These are phyloP conservation scores for Pseudogymnoascus sp. DNA, from an alignment of 2,329 filamentous ascomycete genomes.

Conservation along the genomic window DNA sequence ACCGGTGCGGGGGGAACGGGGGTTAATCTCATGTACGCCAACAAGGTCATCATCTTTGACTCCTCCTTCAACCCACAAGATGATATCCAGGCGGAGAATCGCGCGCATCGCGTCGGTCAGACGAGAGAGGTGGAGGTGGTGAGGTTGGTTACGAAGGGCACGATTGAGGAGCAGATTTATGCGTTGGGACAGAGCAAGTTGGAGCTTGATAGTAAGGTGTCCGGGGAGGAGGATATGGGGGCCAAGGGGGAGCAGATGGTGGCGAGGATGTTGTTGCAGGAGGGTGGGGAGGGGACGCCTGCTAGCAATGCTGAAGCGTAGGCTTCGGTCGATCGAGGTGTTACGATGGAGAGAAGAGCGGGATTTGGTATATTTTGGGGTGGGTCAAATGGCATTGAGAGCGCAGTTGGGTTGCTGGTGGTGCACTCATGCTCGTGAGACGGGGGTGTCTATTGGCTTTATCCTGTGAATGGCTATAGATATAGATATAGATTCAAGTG, in stretches of 20 bases:
- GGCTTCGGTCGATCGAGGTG: background rate
- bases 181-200: conserved; percentile 88
- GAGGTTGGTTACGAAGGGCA: conserved; percentile 68
- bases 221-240: conserved; percentile 44
- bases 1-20: conserved; percentile 95
- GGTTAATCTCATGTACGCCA: conserved; percentile 90
- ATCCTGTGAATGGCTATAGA: background rate
- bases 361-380: background rate
- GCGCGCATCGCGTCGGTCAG: conserved; percentile 90
- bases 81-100: conserved; percentile 96
- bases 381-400: background rate
- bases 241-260: conserved; percentile 41
- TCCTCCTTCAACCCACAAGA: conserved; percentile 97
- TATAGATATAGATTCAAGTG: conserved; percentile 4
- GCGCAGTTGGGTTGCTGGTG: background rate
- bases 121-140: conserved; percentile 85
- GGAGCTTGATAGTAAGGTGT: conserved; percentile 70
- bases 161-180: conserved; percentile 90
- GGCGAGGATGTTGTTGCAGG: conserved; percentile 36
- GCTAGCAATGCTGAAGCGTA: background rate
- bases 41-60: conserved; percentile 97
- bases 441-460: background rate
- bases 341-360: background rate
- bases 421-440: background rate
- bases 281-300: background rate